These are phyloP conservation scores for Berkeleyomyces rouxiae DNA, from an alignment of 2,329 filamentous ascomycete species.

Conservation along the genomic window DNA sequence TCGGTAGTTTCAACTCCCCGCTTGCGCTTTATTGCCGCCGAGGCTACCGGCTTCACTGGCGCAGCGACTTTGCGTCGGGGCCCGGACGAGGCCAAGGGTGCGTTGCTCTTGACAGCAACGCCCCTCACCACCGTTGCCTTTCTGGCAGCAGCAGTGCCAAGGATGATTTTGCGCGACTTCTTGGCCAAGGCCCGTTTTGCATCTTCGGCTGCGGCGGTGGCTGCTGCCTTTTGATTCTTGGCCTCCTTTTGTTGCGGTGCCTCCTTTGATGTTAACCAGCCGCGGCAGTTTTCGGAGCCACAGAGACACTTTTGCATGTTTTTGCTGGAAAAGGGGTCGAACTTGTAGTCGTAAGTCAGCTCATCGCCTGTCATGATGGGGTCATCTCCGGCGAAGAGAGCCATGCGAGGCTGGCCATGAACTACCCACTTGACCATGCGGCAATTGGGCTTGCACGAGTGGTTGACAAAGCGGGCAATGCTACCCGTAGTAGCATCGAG, in stretches of 20 bases:
- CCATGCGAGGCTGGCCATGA: constrained; percentile 84
- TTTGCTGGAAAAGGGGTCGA: constrained; percentile 51
- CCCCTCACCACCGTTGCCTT: not conserved
- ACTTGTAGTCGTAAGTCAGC: constrained; percentile 81
- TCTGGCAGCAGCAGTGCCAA: constrained; percentile 4
- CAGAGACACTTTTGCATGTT: constrained; percentile 52
- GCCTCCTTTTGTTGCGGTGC: constrained; percentile 31
- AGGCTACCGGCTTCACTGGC: constrained; percentile 15
- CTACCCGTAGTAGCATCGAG: constrained; percentile 93
- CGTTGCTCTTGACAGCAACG: constrained; percentile 5
- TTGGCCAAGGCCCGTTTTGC: constrained; percentile 29
- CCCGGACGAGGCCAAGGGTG: not conserved
- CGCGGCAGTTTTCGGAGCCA: constrained; percentile 45
- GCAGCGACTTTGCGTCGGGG: not conserved
- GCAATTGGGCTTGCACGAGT: constrained; percentile 92
- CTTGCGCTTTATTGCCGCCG: constrained; percentile 11
- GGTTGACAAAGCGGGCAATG: constrained; percentile 95
- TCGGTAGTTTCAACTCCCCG: not conserved
- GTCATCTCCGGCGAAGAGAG: constrained; percentile 76
- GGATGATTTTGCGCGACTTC: constrained; percentile 24
- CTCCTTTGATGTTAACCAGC: constrained; percentile 44
- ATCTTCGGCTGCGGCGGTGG: constrained; percentile 28
- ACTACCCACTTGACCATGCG: constrained; percentile 98
- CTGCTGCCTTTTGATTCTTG: constrained; percentile 19
- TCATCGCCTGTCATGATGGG: constrained; percentile 93